These are phyloP conservation scores for Lasiodiplodia hormozganensis DNA, from an alignment of 2,329 filamentous ascomycete species.

Conservation along the genomic window DNA sequence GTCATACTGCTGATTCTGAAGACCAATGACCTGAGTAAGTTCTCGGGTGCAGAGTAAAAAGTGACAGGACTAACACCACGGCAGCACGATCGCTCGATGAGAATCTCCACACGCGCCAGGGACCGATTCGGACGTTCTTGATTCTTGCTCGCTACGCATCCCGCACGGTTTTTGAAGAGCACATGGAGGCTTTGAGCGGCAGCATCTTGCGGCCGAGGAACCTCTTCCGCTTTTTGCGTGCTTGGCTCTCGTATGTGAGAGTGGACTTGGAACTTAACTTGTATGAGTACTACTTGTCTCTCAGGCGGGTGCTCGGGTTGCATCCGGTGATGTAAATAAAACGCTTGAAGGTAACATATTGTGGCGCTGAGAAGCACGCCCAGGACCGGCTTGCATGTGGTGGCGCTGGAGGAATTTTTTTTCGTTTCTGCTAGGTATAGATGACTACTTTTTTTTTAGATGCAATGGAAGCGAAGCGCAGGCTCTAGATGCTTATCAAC, in stretches of 20 bases:
- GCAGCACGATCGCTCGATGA: slow-evolving; percentile 86
- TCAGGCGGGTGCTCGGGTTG: slow-evolving; percentile 59
- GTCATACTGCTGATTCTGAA: slow-evolving; percentile 96
- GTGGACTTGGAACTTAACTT: slow-evolving; percentile 64
- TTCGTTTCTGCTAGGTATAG: slow-evolving; percentile 5
- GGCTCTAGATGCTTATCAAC: not conserved
- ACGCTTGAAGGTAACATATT: not conserved
- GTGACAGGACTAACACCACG: not conserved
- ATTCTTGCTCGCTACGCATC: slow-evolving; percentile 70
- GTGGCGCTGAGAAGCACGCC: not conserved
- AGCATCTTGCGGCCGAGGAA: slow-evolving; percentile 61
- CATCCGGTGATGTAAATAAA: slow-evolving; percentile 34
- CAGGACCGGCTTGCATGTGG: not conserved
- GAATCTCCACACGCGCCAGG: slow-evolving; percentile 76
- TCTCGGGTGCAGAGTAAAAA: not conserved
- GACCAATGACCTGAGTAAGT: slow-evolving; percentile 87
- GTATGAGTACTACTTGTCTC: slow-evolving; percentile 64
- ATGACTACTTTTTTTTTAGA: slow-evolving; percentile 1
- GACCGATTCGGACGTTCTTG: slow-evolving; percentile 67
- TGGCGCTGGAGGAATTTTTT: slow-evolving; percentile 12
- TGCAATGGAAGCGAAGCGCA: slow-evolving; percentile 6
- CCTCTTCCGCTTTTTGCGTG: slow-evolving; percentile 57
- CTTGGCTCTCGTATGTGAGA: slow-evolving; percentile 61
- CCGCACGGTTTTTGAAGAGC: slow-evolving; percentile 67
- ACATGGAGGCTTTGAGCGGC: slow-evolving; percentile 61